Conservation (phyloP, 108 stramenopile genomes). For the Chaetoceros tenuissimus region DNA sequence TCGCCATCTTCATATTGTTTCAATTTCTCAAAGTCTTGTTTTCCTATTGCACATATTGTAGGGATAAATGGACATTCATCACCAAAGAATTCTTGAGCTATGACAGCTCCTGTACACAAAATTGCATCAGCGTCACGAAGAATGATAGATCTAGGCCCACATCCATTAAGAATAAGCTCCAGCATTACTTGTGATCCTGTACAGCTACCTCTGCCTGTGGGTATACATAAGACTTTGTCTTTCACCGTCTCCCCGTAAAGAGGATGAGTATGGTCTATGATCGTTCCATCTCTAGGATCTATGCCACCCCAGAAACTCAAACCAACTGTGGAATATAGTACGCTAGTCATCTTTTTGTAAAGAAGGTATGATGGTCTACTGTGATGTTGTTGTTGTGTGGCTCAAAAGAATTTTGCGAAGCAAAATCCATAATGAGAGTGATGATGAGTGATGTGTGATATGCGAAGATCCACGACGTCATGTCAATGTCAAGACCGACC, state of each 20-base stretch:
- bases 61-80: slow-evolving; percentile 15
- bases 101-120: slow-evolving; percentile 54
- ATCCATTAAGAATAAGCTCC: slow-evolving; percentile 59
- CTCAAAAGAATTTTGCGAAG: too few species aligned
- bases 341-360: too few species aligned
- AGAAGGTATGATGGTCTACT: too few species aligned
- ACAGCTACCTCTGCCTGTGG: slow-evolving; percentile 72
- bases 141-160: slow-evolving; percentile 52
- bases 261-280: slow-evolving; percentile 67
- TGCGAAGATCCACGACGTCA: too few species aligned
- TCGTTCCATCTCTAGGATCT: slow-evolving; percentile 43
- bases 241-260: slow-evolving; percentile 32
- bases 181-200: slow-evolving; percentile 75
- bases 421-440: too few species aligned
- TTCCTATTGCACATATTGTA: slow-evolving; percentile 16
- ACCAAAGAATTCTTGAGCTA: slow-evolving; percentile 59
- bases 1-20: slow-evolving; percentile 1
- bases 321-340: slow-evolving; percentile 20
- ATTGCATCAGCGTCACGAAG: slow-evolving; percentile 54
- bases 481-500: too few species aligned
- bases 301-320: slow-evolving; percentile 82
- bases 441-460: too few species aligned
- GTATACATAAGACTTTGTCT: slow-evolving; percentile 48
- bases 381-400: too few species aligned
- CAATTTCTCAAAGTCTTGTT: slow-evolving; percentile 12